A percentile compares a stretch with the other conserved stretches of the same genome.
These are phyloP conservation scores for Exophiala xenobiotica DNA, from an alignment of 2,329 filamentous ascomycete genomes.

Conservation along the genomic window DNA sequence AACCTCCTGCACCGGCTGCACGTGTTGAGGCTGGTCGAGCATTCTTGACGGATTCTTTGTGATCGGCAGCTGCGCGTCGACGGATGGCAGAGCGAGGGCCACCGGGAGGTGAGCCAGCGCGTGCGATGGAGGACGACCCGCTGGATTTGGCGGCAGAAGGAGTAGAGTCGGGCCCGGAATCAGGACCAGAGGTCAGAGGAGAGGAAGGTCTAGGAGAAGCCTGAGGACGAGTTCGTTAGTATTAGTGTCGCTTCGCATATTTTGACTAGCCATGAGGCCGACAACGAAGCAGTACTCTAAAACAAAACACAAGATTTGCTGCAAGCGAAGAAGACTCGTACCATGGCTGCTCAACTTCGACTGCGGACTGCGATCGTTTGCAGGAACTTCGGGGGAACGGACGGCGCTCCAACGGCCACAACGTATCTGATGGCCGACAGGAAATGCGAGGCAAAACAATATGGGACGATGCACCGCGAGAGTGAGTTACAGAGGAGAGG, in stretches of 20 bases:
- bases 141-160: conserved; percentile 54
- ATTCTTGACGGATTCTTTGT: conserved; percentile 97
- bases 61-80: conserved; percentile 90
- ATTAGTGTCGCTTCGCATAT: no score
- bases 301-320: no score
- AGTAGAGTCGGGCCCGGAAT: conserved; percentile 48
- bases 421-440: no score
- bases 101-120: conserved; percentile 83
- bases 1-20: conserved; percentile 89
- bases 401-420: no score
- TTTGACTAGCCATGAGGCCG: no score
- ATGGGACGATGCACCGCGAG: not conserved
- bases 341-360: not conserved
- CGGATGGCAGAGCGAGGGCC: conserved; percentile 94
- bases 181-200: conserved; percentile 45
- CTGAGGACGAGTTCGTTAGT: conserved; percentile 4
- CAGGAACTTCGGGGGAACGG: not conserved
- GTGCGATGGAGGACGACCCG: conserved; percentile 68
- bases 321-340: not conserved
- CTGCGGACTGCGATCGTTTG: not conserved
- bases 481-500: not conserved
- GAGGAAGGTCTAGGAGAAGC: conserved; percentile 36
- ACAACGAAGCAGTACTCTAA: no score
- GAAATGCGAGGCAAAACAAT: not conserved
- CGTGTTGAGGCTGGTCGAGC: conserved; percentile 87